Base-by-base conservation (phyloP, 371 early-diverging fungal species). In the Phascolomyces articulosus region DNA sequence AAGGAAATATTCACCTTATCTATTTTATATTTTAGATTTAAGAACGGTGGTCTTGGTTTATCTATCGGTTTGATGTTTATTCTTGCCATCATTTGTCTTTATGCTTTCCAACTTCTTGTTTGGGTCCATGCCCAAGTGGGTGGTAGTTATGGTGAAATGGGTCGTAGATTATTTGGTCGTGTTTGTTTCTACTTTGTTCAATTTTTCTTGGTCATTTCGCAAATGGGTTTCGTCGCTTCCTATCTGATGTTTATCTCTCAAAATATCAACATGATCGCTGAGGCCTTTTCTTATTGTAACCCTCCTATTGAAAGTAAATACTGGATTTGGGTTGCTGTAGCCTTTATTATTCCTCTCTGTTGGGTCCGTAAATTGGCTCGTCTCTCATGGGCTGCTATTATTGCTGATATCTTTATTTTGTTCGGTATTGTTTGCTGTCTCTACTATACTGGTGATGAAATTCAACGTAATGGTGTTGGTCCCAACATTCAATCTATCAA, bases 111-210 rank as follows among this genome's bases (percentile, higher is more conserved):
- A n/a, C 64, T 65, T 11, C 61, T 77, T 15, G 72, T 77, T 4
- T 58, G 68, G 40, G 66, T 72, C 2, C 78, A 87, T 53, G 58
- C 67, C 47, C 60, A 64, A 16, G 60, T 85, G 2, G 85, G 84
- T 40, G 91, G 91, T 20, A 90, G 90, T 24, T 94, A 90, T 75
- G 93, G 94, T 49, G 95, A 94, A 62, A 85, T 94, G 69, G 95
- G 90, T 0, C 75, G 83, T 55, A 65, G 77, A 2, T 75, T 92
- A 24, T 91, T 86, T 66, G 94, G 94, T 15, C 78, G 70, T 9
- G 40, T n/a, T 2, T 41, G 86, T 60, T 81, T 88, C 27, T 71
- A 78, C 60, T 62, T 83, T 20, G 89, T 93, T 0, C 70, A 89
- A 18, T 64, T 77, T 16, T 84, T 88, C 21, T 87, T 93, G 41